Evolutionary conservation across 2,329 filamentous ascomycete species (phyloP).

Genomic region (Talaromyces funiculosus): DNA sequence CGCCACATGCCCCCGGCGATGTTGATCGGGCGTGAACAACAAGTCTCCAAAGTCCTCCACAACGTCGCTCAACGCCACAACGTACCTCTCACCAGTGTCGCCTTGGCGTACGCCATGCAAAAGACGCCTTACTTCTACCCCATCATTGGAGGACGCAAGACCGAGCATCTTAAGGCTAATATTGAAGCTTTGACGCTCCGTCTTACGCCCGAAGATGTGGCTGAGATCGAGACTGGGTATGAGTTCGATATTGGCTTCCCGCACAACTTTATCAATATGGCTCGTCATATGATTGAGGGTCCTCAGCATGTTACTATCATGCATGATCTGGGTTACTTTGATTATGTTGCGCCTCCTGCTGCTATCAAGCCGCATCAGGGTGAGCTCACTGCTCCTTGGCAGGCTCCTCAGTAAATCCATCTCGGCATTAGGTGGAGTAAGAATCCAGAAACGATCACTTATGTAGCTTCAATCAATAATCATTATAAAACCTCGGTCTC

Average conservation of each 20-base stretch:
- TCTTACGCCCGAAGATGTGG: slow-evolving; percentile 50
- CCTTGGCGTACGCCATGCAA: slow-evolving; percentile 21
- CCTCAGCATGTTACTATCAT: slow-evolving; percentile 2
- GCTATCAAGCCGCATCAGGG: slow-evolving; percentile 8
- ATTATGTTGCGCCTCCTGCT: slow-evolving; percentile 5
- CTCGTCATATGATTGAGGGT: neutral
- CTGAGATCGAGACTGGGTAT: slow-evolving; percentile 49
- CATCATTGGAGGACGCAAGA: slow-evolving; percentile 49
- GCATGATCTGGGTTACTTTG: slow-evolving; percentile 4
- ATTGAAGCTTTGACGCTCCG: slow-evolving; percentile 50
- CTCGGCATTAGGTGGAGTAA: no score
- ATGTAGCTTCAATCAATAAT: no score
- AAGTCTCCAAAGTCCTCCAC: slow-evolving; percentile 6
- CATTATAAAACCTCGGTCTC: no score
- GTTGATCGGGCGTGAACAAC: neutral
- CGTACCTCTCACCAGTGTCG: slow-evolving; percentile 17
- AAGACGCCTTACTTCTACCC: slow-evolving; percentile 52
- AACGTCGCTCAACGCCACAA: slow-evolving; percentile 22
- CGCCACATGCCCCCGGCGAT: slow-evolving; percentile 21
- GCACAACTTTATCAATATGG: slow-evolving; percentile 2
- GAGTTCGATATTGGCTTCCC: slow-evolving; percentile 46
- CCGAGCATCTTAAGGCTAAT: slow-evolving; percentile 51
- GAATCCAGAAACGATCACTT: no score
- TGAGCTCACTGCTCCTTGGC: slow-evolving; percentile 18
- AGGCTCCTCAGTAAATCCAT: neutral